Evolutionary conservation across 2,329 filamentous ascomycete genomes (phyloP).

Genomic region (Cordyceps fumosorosea): DNA sequence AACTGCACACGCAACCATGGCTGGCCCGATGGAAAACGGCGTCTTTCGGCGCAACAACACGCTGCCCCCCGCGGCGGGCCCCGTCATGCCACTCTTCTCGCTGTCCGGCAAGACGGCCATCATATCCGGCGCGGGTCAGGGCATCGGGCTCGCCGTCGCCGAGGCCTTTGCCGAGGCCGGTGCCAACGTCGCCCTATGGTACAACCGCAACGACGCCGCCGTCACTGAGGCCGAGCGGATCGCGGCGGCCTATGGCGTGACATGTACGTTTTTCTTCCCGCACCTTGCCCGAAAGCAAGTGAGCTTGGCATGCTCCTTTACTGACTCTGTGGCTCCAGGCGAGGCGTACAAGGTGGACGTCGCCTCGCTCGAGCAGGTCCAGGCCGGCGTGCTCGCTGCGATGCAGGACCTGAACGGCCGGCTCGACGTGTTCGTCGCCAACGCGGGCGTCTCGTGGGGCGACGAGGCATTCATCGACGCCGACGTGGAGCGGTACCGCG

Average conservation of each 20-base stretch:
- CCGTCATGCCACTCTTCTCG: conserved; percentile 47
- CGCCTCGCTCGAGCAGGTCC: conserved; percentile 44
- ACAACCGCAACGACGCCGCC: conserved; percentile 62
- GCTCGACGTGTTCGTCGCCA: conserved; percentile 73
- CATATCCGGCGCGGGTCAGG: conserved; percentile 59
- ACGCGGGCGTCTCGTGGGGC: conserved; percentile 69
- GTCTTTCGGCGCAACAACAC: conserved; percentile 6
- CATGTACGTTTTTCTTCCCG: conserved; percentile 37
- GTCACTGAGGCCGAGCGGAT: conserved; percentile 56
- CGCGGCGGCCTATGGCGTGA: conserved; percentile 59
- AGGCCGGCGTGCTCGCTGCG: conserved; percentile 44
- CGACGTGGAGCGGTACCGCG: conserved; percentile 54
- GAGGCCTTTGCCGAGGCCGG: conserved; percentile 62
- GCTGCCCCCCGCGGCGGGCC: not conserved
- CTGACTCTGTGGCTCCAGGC: conserved; percentile 30
- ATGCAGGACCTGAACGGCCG: conserved; percentile 64
- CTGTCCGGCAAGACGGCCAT: conserved; percentile 65
- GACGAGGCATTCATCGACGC: conserved; percentile 62
- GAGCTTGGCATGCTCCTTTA: too few relatives aligned
- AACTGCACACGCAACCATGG: not conserved
- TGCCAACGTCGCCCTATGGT: conserved; percentile 67
- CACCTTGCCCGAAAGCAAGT: too few relatives aligned
- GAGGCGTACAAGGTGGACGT: conserved; percentile 59
- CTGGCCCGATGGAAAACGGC: not conserved
- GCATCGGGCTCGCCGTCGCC: conserved; percentile 61